Conservation (phyloP, 495 filamentous ascomycete species). For the Platismatia glauca region DNA sequence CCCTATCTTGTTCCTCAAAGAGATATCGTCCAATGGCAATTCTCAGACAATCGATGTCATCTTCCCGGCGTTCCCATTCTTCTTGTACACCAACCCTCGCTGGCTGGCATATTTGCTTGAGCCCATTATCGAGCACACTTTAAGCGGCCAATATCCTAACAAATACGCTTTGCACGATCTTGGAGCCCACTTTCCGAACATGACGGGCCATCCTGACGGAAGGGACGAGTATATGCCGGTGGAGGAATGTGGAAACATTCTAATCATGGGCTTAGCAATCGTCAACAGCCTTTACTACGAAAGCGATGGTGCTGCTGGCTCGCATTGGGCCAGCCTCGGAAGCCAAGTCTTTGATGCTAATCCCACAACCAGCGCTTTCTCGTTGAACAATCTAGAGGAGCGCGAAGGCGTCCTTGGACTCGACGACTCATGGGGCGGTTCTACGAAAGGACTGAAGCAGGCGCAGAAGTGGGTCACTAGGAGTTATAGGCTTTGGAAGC, state of each 20-base stretch:
- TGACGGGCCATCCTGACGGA: constrained; percentile 81
- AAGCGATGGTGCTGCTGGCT: constrained; percentile 45
- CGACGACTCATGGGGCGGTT: constrained; percentile 47
- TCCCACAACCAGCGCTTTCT: constrained; percentile 30
- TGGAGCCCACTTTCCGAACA: constrained; percentile 81
- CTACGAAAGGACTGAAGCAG: constrained; percentile 36
- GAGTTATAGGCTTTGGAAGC: constrained; percentile 76
- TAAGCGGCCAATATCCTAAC: constrained; percentile 87
- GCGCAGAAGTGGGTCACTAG: constrained; percentile 50
- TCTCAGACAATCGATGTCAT: constrained; percentile 96
- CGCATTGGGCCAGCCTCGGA: constrained; percentile 39
- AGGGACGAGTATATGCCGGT: constrained; percentile 95
- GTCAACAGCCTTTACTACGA: constrained; percentile 72
- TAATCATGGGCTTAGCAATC: constrained; percentile 86
- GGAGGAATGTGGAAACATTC: constrained; percentile 92
- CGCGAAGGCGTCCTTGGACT: constrained; percentile 39
- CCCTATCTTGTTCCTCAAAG: constrained; percentile 84
- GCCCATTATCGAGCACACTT: constrained; percentile 81
- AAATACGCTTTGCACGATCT: constrained; percentile 91
- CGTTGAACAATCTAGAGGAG: constrained; percentile 35
- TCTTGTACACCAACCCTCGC: constrained; percentile 84
- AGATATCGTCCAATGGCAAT: constrained; percentile 92
- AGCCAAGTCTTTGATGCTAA: constrained; percentile 20
- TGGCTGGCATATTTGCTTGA: constrained; percentile 89
- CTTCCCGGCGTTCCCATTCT: constrained; percentile 91